Evolutionary conservation across 257 asterid species (phyloP).

Genomic region (Craterostigma plantagineum): DNA sequence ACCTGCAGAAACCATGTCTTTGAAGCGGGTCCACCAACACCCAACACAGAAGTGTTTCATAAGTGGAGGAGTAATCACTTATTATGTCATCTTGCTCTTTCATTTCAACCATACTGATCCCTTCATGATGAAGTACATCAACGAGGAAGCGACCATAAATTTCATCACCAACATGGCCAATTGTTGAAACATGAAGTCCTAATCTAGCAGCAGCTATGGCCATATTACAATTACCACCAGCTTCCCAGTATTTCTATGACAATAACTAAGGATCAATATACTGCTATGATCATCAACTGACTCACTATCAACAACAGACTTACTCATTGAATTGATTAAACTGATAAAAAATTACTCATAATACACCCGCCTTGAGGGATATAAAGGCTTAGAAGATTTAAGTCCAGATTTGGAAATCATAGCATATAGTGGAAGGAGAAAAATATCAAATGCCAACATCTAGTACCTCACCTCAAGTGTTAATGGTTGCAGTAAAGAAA

Average conservation of each 20-base stretch:
- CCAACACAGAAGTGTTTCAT: conserved; percentile 83
- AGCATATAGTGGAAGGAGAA: too few species aligned
- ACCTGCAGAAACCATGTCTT: conserved; percentile 95
- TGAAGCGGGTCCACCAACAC: conserved; percentile 88
- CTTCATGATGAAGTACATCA: conserved; percentile 67
- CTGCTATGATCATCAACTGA: background rate
- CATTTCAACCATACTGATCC: conserved; percentile 51
- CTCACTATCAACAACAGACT: background rate
- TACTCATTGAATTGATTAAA: background rate
- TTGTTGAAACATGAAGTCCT: conserved; percentile 51
- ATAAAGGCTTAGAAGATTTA: too few species aligned
- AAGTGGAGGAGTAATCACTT: conserved; percentile 18
- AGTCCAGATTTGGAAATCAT: too few species aligned
- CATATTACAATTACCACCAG: conserved; percentile 96
- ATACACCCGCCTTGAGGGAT: too few species aligned
- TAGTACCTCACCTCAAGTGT: too few species aligned
- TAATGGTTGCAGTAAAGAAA: too few species aligned
- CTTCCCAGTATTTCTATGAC: conserved; percentile 78
- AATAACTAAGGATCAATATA: conserved; percentile 12
- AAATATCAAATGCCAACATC: too few species aligned
- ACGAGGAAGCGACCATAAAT: conserved; percentile 66
- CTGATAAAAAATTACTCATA: too few species aligned
- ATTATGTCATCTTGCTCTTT: conserved; percentile 24
- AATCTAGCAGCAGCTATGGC: conserved; percentile 95
- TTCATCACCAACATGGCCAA: conserved; percentile 79